Conservation (phyloP, 2,329 filamentous ascomycete genomes). For the Paradendryphiella salina region DNA sequence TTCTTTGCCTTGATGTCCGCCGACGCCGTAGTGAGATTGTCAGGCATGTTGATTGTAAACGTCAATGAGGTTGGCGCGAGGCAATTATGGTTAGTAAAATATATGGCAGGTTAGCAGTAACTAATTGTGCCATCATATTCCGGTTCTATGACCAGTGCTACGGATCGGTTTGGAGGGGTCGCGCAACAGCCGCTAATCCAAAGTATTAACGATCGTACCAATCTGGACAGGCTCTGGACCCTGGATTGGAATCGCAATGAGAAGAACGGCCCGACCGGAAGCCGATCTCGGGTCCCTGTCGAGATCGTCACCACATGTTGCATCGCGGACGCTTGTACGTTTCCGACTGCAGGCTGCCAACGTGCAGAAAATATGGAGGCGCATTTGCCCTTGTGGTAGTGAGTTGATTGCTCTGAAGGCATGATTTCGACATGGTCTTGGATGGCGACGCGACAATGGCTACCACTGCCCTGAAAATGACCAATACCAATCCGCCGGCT, state of each 20-base stretch:
- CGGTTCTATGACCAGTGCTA: not conserved
- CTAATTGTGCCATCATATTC: conserved; percentile 6
- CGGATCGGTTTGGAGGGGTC: conserved; percentile 18
- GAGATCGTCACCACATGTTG: conserved; percentile 36
- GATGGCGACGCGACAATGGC: conserved; percentile 36
- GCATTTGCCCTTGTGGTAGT: not conserved
- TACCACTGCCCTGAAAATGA: conserved; percentile 40
- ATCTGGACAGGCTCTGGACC: conserved; percentile 5
- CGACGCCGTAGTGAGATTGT: conserved; percentile 7
- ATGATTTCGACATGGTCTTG: conserved; percentile 24
- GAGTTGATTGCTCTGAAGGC: conserved; percentile 11
- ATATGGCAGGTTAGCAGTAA: not conserved
- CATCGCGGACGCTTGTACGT: conserved; percentile 40
- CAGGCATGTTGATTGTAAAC: conserved; percentile 3
- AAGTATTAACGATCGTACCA: conserved; percentile 10
- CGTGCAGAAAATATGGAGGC: not conserved
- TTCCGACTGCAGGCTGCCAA: conserved; percentile 26
- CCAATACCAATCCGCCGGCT: conserved; percentile 27
- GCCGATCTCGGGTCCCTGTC: conserved; percentile 36
- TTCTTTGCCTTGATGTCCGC: conserved; percentile 44
- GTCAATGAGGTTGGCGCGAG: not conserved
- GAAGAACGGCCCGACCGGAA: conserved; percentile 2
- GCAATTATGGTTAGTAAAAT: not conserved
- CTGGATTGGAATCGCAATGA: not conserved
- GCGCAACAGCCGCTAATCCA: conserved; percentile 10